phyloP scores from a whole-genome alignment of 1,284 basidiomycete species.

The Porogramme epimiltina region DNA sequence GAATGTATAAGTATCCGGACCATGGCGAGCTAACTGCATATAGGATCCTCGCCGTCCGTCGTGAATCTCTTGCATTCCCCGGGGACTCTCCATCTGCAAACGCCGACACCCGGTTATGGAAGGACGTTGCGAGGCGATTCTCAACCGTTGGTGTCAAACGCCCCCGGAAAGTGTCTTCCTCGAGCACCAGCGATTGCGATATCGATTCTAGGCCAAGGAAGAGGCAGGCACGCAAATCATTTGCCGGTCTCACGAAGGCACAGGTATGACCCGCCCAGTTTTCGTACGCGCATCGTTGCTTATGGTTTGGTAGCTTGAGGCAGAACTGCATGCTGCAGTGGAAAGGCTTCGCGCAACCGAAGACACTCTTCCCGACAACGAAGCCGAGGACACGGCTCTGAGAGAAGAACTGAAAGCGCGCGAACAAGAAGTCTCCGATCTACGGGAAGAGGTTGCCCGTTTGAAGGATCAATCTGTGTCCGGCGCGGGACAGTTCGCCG shows the following conservation, averaged over 20 bases:
- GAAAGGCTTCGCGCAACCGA: constrained; percentile 19
- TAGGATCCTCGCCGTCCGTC: constrained; percentile 39
- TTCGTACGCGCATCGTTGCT: neutral
- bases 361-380: constrained; percentile 17
- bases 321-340: constrained; percentile 5
- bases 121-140: constrained; percentile 28
- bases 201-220: constrained; percentile 20
- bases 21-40: neutral
- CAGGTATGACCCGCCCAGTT: constrained; percentile 32
- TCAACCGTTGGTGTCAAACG: constrained; percentile 25
- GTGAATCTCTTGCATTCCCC: constrained; percentile 32
- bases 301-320: constrained; percentile 2
- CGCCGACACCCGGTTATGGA: constrained; percentile 40
- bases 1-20: neutral
- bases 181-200: constrained; percentile 11
- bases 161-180: constrained; percentile 12
- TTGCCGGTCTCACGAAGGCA: constrained; percentile 42
- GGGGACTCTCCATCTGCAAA: too few species aligned
- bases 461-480: constrained; percentile 8
- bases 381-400: constrained; percentile 24
- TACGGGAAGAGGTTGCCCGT: constrained; percentile 29
- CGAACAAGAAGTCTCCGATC: constrained; percentile 31
- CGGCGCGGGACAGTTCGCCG: neutral
- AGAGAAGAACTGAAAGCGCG: constrained; percentile 32
- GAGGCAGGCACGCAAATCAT: constrained; percentile 26